phyloP scores from a whole-genome alignment of 768 basidiomycete species.

The Sutorius australiensis region DNA sequence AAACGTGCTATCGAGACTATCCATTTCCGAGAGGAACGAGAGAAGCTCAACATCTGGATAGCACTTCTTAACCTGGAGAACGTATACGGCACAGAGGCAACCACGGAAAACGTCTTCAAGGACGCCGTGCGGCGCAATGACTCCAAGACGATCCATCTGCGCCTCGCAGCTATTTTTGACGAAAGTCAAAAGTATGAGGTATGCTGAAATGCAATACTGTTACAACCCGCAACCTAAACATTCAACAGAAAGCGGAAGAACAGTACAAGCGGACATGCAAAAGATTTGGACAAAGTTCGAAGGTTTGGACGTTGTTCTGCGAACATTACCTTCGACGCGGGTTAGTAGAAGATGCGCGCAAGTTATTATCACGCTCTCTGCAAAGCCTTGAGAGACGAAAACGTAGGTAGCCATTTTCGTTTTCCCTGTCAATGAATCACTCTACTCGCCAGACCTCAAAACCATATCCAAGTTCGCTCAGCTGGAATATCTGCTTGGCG shows the following conservation, averaged over 20 bases:
- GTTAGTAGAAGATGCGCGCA: conserved; percentile 75
- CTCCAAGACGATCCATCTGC: conserved; percentile 84
- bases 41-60: conserved; percentile 96
- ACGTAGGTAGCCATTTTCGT: conserved; percentile 51
- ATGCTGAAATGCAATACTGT: conserved; percentile 13
- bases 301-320: conserved; percentile 88
- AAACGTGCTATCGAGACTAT: conserved; percentile 82
- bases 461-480: conserved; percentile 94
- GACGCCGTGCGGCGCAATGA: conserved; percentile 90
- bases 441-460: conserved; percentile 67
- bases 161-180: conserved; percentile 80
- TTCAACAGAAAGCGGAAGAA: conserved; percentile 81
- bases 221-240: neutral
- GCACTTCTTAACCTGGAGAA: conserved; percentile 95
- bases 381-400: conserved; percentile 92
- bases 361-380: conserved; percentile 79
- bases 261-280: conserved; percentile 85
- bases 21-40: conserved; percentile 92
- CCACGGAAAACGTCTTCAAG: conserved; percentile 77
- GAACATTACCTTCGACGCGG: conserved; percentile 77
- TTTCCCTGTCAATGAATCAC: conserved; percentile 1
- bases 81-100: conserved; percentile 81
- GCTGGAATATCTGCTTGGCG: conserved; percentile 91
- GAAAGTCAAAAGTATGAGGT: conserved; percentile 82
- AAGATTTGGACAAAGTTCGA: conserved; percentile 91